Evolutionary conservation across 331 rosid genomes (phyloP).

Genomic region (Malus hybrid): DNA sequence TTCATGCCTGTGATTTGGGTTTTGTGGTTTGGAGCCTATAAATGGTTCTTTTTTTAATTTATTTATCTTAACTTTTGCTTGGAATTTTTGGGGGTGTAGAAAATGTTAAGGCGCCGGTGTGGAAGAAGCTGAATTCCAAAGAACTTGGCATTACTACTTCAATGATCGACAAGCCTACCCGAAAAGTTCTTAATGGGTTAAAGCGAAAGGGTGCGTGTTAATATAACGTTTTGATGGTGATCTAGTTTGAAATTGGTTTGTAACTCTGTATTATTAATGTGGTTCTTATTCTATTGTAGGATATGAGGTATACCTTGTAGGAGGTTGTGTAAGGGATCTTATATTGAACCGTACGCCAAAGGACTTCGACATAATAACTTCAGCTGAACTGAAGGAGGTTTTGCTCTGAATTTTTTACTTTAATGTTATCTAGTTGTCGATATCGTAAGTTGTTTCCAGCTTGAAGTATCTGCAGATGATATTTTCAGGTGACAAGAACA

Average conservation of each 20-base stretch:
- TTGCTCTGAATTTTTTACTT: conserved; percentile 14
- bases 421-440: background rate
- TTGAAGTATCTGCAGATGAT: background rate
- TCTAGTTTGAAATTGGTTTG: background rate
- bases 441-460: background rate
- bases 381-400: conserved; percentile 83
- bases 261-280: background rate
- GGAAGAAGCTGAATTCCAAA: conserved; percentile 65
- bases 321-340: conserved; percentile 89
- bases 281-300: conserved; percentile 33
- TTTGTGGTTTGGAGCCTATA: background rate
- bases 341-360: conserved; percentile 65
- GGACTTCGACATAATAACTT: conserved; percentile 81
- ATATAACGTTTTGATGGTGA: background rate
- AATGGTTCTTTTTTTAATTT: background rate
- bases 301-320: conserved; percentile 80
- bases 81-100: conserved; percentile 9
- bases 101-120: conserved; percentile 25
- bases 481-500: conserved; percentile 55
- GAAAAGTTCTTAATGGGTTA: conserved; percentile 56
- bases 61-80: background rate
- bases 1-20: background rate
- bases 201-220: conserved; percentile 48
- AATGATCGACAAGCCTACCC: conserved; percentile 53
- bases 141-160: conserved; percentile 66